Base-by-base conservation (phyloP, 768 basidiomycete species). In the Lyophyllum atratum region DNA sequence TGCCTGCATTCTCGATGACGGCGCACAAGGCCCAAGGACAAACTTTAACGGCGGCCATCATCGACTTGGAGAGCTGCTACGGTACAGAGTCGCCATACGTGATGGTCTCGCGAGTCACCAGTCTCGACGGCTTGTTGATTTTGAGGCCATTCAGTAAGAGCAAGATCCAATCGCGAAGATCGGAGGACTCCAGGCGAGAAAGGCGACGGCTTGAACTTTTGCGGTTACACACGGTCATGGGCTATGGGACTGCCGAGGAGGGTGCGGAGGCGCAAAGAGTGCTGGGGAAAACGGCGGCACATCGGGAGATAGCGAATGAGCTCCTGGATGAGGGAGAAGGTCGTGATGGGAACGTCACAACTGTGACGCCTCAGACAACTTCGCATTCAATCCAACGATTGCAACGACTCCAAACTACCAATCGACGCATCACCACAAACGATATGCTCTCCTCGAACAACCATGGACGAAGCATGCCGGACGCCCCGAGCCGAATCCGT, bases 11-110 rank as follows among this genome's bases (percentile, higher is more conserved):
- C 60, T 70, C 75, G 0, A 70, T 77, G 56, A 79, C 77, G 1
- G 72, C 71, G 0, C 73, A 79, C 49, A 73, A 74, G 56, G 62
- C 75, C 0, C 76, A 80, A 65, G 76, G 78, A 0, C 69, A 73
- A 49, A 73, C 74, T 0, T 31, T 76, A 31, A 10, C 49, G 0
- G 58, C 58, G 5, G 71, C 64, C 0, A 66, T 76, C n/a, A 57
- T 78, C 3, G 75, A 79, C 54, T 21, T 78, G 0, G 29, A 65
- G 19, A 54, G 52, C 14, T 75, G 70, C 31, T 39, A 46, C 7
- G 72, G 73, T 0, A 68, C 68, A 0, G 73, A 78, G 59, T 46
- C 70, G 0, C 71, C 76, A 0, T 80, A 80, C 59, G 76, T 79
- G 2, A 79, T 79, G 76, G 33, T 74, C 0, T 82, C 79, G 3